Base-by-base conservation (phyloP, 2,329 filamentous ascomycete genomes). In the Claviceps africana region DNA sequence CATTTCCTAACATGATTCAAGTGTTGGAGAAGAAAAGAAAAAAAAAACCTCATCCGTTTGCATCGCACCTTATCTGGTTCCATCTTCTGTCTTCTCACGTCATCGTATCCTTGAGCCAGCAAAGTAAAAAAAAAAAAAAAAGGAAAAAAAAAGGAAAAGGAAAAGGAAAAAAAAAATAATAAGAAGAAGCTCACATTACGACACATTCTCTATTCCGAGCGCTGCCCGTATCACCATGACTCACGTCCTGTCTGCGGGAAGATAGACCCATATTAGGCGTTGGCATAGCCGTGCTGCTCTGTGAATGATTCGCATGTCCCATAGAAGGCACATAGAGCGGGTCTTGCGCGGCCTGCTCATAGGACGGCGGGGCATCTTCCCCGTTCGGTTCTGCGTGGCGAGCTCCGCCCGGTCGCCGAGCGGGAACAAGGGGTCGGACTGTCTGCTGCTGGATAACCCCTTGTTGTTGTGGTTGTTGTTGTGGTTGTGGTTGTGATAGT, bases 361-460 rank as follows among this genome's bases (percentile, higher is more conserved):
- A 81, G 11, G 75, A 74, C 1, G 77, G 77, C 43, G 77, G 77
- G 6, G 76, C 75, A 31, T 78, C 76, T 3, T 77, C 76, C 2
- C 65, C 62, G 5, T 61, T 67, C 8, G 67, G 67, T 4, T 73
- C 72, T 0, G 64, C 59, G 2, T 64, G 58, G 1, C 72, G 62
- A 21, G 63, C 65, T 3, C 70, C 68, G 2, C 63, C 62, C 4
- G 66, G 62, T 39, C 66, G 58, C 31, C 70, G 64, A 1, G 65
- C 69, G 5, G 65, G 67, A 1, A 69, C 62, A 28, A 65, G 58
- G 0, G 75, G 72, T 4, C 76, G 69, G 4, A 78, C 70, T 50
- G 72, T 68, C 58, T 64, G 68, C 15, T 51, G 46, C 33, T 31
- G 35, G 8, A 5, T 1, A 17, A 37, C 35, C 35, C 5, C 15